Evolutionary conservation across 768 basidiomycete species (phyloP).

Genomic region (Agaricus subrufescens): DNA sequence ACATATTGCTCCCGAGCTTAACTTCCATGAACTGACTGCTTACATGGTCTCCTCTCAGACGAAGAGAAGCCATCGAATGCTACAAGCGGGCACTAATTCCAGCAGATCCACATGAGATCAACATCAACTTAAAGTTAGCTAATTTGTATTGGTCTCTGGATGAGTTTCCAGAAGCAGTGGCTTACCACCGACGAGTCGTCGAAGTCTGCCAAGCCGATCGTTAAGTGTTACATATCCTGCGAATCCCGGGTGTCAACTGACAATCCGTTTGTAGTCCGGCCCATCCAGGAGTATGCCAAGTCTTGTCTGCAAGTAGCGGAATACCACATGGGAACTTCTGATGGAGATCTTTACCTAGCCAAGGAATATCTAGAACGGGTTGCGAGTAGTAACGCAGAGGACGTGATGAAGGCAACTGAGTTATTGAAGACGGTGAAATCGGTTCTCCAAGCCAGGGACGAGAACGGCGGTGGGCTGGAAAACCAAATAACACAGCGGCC

Average conservation of each 20-base stretch:
- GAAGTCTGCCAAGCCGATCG: conserved; percentile 65
- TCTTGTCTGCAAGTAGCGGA: conserved; percentile 85
- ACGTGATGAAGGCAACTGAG: conserved; percentile 70
- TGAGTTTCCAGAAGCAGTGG: conserved; percentile 63
- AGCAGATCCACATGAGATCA: conserved; percentile 72
- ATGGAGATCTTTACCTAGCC: conserved; percentile 67
- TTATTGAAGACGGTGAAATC: conserved; percentile 56
- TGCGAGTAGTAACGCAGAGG: conserved; percentile 76
- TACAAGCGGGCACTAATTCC: conserved; percentile 85
- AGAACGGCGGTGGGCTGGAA: conserved; percentile 11
- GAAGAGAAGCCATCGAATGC: conserved; percentile 86
- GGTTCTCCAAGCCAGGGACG: conserved; percentile 23
- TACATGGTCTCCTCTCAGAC: conserved; percentile 37
- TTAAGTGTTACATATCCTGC: conserved; percentile 27
- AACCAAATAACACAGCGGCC: not conserved
- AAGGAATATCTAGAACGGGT: conserved; percentile 70
- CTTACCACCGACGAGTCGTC: conserved; percentile 78
- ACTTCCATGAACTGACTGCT: not conserved
- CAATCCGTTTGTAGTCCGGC: conserved; percentile 45
- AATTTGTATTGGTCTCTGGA: conserved; percentile 63
- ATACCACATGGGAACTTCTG: conserved; percentile 59
- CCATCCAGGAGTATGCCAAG: conserved; percentile 74
- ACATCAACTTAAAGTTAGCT: conserved; percentile 70
- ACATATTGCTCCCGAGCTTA: conserved; percentile 5
- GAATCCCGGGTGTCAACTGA: conserved; percentile 18